Percentiles rank a stretch among this genome's conserved stretches.
Conservation (phyloP, 2,329 filamentous ascomycete species). For the Neurospora sp. region DNA sequence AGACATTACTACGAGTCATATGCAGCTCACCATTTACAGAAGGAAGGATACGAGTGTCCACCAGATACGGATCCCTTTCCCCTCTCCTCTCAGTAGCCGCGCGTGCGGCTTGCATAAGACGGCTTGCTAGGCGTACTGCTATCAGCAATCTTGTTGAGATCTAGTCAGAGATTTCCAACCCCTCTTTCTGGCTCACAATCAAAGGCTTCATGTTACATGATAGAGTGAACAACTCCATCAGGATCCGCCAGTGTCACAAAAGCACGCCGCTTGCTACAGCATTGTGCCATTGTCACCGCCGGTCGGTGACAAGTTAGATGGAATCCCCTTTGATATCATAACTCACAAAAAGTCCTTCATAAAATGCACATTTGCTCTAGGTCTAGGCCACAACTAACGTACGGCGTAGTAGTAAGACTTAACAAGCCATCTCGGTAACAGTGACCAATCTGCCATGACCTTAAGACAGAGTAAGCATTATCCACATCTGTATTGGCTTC, state of each 20-base stretch:
- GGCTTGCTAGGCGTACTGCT: neutral
- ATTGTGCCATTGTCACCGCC: neutral
- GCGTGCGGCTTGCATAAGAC: neutral
- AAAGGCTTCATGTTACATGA: neutral
- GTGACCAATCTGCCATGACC: neutral
- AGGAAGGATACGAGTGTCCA: neutral
- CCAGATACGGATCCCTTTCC: neutral
- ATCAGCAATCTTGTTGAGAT: neutral
- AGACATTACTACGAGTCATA: neutral
- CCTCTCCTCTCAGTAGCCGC: neutral
- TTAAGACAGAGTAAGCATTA: neutral
- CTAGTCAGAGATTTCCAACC: neutral
- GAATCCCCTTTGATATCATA: constrained; percentile 5
- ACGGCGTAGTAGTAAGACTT: constrained; percentile 3
- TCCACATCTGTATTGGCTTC: neutral
- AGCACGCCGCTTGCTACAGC: neutral
- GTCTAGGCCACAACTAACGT: neutral
- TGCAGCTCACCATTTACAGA: neutral
- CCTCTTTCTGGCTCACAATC: neutral
- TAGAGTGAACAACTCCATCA: neutral
- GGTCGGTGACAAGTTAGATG: constrained; percentile 2
- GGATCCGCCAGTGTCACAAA: constrained; percentile 1
- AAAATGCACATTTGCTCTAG: neutral
- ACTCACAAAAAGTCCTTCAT: constrained; percentile 2
- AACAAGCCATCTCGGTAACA: neutral